Evolutionary conservation across 2,329 filamentous ascomycete species (phyloP).

Genomic region (Zasmidium angulare): DNA sequence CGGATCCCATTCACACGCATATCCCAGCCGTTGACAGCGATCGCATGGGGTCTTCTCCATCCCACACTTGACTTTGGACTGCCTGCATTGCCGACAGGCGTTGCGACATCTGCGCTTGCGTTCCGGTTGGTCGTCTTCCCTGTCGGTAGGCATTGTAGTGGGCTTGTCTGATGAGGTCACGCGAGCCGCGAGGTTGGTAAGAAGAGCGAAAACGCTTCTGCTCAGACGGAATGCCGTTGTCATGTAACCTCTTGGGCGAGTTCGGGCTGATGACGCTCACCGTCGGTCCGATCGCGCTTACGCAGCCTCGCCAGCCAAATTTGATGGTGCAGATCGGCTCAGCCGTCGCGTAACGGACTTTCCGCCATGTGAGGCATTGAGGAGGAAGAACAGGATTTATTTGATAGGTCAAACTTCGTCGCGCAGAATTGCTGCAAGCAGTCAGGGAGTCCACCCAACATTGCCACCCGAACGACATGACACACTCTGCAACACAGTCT

Average conservation of each 20-base stretch:
- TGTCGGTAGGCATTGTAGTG: not conserved
- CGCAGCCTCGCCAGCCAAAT: not conserved
- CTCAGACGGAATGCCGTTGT: not conserved
- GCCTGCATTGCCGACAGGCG: not conserved
- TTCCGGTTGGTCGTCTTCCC: not conserved
- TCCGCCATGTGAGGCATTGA: too few species aligned
- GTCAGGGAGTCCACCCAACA: too few species aligned
- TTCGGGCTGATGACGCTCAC: not conserved
- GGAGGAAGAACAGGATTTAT: too few species aligned
- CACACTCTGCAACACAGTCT: too few species aligned
- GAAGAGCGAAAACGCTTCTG: not conserved
- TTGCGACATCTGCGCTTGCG: not conserved
- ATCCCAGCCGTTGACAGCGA: not conserved
- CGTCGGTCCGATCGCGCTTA: not conserved
- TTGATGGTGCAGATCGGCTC: too few species aligned
- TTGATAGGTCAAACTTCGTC: too few species aligned
- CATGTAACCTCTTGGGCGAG: not conserved
- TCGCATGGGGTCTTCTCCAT: not conserved
- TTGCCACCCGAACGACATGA: too few species aligned
- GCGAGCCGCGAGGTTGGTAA: too few species aligned
- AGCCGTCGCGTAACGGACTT: too few species aligned
- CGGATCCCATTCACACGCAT: not conserved
- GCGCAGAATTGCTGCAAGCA: too few species aligned
- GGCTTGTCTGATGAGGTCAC: not conserved
- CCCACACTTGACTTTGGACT: not conserved